Percentiles rank a stretch among this genome's conserved stretches.
phyloP scores from a whole-genome alignment of 176 grass and related monocot genomes.

The Aegilops umbellulata region DNA sequence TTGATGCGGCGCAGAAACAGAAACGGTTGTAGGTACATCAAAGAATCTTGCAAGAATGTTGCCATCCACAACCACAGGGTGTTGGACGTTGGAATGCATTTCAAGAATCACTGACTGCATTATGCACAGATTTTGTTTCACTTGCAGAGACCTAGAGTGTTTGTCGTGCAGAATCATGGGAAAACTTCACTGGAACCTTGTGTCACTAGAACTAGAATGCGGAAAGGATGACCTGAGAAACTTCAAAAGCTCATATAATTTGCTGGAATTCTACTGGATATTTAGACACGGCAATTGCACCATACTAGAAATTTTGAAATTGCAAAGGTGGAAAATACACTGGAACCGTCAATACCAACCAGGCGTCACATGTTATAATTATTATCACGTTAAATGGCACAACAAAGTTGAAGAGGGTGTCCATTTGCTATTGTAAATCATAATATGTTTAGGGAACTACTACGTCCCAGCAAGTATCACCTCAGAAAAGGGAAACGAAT shows the following conservation, averaged over 20 bases:
- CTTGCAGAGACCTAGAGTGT: too few relatives aligned
- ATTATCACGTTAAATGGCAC: neutral
- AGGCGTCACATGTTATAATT: neutral
- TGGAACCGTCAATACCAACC: neutral
- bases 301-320: neutral
- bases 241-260: neutral
- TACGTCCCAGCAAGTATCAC: neutral
- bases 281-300: neutral
- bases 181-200: neutral
- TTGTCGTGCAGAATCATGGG: neutral
- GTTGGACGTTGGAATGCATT: too few relatives aligned
- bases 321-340: neutral
- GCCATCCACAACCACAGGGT: too few relatives aligned
- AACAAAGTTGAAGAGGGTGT: neutral
- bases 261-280: neutral
- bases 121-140: too few relatives aligned
- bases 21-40: too few relatives aligned
- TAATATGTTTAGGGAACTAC: neutral
- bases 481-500: neutral
- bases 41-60: too few relatives aligned
- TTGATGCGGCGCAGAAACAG: too few relatives aligned
- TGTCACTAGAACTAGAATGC: neutral
- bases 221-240: neutral
- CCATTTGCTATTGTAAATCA: neutral
- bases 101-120: too few relatives aligned